Evolutionary conservation across 2,329 filamentous ascomycete species (phyloP).

Genomic region (Ophiostoma angusticollis): DNA sequence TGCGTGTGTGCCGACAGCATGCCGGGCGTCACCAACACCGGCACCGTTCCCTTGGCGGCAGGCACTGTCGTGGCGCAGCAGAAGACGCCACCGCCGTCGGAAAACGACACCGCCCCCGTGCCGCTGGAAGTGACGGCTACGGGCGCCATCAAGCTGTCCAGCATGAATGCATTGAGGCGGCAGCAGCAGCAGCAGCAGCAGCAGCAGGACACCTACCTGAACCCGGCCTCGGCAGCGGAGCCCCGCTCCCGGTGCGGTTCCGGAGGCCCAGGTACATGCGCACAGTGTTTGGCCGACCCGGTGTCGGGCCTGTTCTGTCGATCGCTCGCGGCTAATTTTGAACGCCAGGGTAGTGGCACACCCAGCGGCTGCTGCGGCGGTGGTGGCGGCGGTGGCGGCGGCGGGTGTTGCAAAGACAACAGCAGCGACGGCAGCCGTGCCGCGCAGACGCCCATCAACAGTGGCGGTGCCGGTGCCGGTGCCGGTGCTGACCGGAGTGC

Average conservation of each 20-base stretch:
- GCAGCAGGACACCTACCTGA: constrained; percentile 15
- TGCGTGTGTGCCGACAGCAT: constrained; percentile 62
- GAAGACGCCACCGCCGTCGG: constrained; percentile 46
- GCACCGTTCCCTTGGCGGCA: constrained; percentile 22
- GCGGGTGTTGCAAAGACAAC: constrained; percentile 50
- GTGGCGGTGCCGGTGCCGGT: neutral
- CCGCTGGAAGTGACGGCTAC: constrained; percentile 48
- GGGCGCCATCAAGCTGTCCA: constrained; percentile 47
- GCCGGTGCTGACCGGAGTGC: neutral
- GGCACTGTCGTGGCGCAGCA: constrained; percentile 27
- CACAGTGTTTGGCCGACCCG: constrained; percentile 65
- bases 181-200: constrained; percentile 12
- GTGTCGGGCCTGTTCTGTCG: constrained; percentile 75
- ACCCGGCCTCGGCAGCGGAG: constrained; percentile 12
- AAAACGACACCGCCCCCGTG: constrained; percentile 45
- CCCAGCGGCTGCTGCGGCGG: constrained; percentile 29
- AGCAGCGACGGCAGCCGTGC: constrained; percentile 14
- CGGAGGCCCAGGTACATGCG: constrained; percentile 65
- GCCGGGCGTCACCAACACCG: constrained; percentile 21
- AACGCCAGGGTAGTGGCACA: constrained; percentile 23
- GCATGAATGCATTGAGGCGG: constrained; percentile 23
- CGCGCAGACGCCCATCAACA: too few species aligned
- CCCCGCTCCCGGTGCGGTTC: constrained; percentile 38
- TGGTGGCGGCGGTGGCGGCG: constrained; percentile 46
- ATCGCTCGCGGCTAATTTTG: constrained; percentile 56